A percentile compares a stretch with the other conserved stretches of the same genome.
These are phyloP conservation scores for Penicillium samsonianum DNA, from an alignment of 495 filamentous ascomycete species.

Conservation along the genomic window DNA sequence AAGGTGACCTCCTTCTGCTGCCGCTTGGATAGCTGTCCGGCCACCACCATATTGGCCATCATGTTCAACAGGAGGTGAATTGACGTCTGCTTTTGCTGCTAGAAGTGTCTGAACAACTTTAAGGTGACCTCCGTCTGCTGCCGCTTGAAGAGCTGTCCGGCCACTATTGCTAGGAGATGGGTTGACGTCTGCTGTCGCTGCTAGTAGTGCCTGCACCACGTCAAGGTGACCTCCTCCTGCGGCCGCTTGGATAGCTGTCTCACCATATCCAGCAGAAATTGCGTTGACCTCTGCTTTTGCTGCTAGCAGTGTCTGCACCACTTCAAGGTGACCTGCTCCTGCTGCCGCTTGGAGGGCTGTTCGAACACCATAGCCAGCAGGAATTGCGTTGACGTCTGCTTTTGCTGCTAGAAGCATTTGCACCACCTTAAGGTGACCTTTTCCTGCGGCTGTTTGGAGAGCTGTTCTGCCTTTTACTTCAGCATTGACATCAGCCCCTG, in stretches of 20 bases:
- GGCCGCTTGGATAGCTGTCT: too few species aligned
- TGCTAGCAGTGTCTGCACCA: background rate
- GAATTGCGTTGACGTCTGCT: too few species aligned
- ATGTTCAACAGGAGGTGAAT: too few species aligned
- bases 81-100: background rate
- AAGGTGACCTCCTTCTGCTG: background rate
- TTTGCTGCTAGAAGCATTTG: too few species aligned
- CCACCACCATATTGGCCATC: too few species aligned
- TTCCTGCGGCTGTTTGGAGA: background rate
- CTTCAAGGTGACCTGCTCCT: background rate
- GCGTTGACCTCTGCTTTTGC: background rate
- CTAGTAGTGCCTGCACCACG: background rate
- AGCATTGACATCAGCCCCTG: background rate
- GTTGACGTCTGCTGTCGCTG: background rate
- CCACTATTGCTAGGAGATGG: background rate
- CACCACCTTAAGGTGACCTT: too few species aligned
- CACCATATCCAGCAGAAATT: too few species aligned
- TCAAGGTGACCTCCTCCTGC: too few species aligned
- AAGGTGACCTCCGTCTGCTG: background rate
- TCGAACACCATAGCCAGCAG: too few species aligned
- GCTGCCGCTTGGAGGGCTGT: background rate
- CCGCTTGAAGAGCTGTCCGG: background rate
- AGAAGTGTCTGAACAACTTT: background rate
- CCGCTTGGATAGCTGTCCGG: background rate
- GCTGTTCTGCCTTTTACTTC: background rate